Conservation (phyloP, 2,329 filamentous ascomycete species). For the Pyrenochaeta sp. region DNA sequence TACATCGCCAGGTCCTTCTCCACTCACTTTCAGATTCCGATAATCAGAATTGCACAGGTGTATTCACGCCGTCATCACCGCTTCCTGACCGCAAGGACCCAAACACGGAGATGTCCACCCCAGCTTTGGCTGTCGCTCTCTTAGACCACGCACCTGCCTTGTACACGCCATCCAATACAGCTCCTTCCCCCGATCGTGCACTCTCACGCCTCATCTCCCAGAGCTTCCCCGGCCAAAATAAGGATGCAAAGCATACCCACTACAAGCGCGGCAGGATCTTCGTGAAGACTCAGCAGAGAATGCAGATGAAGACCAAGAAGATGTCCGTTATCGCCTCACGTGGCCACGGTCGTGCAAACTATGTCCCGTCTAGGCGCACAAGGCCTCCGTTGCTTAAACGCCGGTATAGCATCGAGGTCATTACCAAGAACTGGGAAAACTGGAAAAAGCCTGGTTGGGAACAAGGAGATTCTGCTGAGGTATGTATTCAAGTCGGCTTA, state of each 20-base stretch:
- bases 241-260: conserved; percentile 3
- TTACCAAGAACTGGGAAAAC: conserved; percentile 4
- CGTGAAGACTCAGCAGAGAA: conserved; percentile 13
- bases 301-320: conserved; percentile 1
- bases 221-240: not conserved
- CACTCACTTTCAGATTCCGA: too few species aligned
- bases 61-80: too few species aligned
- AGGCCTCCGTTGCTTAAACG: conserved; percentile 19
- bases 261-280: conserved; percentile 6
- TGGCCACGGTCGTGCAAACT: conserved; percentile 16
- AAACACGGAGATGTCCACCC: too few species aligned
- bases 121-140: too few species aligned
- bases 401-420: conserved; percentile 35
- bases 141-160: not conserved
- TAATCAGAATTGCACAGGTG: too few species aligned
- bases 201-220: not conserved
- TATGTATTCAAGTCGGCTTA: not conserved
- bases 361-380: conserved; percentile 21
- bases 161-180: not conserved
- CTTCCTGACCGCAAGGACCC: too few species aligned
- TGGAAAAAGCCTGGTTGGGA: not conserved
- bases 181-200: not conserved
- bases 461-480: not conserved
- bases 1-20: too few species aligned
- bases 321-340: conserved; percentile 22